phyloP scores from a whole-genome alignment of 1,284 basidiomycete genomes.

The Neonothopanus nambi region DNA sequence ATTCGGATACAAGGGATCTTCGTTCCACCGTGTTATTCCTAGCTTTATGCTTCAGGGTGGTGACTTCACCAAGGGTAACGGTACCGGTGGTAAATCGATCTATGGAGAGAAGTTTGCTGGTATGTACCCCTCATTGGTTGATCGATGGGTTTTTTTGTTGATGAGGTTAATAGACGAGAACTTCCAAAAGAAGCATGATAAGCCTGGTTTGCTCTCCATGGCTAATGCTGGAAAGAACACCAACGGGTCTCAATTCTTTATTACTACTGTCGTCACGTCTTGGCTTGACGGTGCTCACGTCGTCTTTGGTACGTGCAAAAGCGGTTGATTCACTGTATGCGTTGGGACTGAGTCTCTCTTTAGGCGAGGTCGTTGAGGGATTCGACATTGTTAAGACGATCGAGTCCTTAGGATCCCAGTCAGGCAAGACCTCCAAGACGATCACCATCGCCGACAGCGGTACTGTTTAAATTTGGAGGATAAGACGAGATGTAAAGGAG shows the following conservation, averaged over 20 bases:
- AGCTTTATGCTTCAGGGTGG: slow-evolving; percentile 88
- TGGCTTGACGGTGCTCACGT: slow-evolving; percentile 79
- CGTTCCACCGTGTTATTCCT: slow-evolving; percentile 87
- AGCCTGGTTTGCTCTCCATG: slow-evolving; percentile 89
- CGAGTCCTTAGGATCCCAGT: slow-evolving; percentile 61
- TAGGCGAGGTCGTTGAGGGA: slow-evolving; percentile 70
- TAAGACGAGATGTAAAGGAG: neutral
- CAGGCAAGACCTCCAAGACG: slow-evolving; percentile 5
- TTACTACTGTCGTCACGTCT: slow-evolving; percentile 76
- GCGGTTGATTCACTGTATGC: neutral
- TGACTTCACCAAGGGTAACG: slow-evolving; percentile 74
- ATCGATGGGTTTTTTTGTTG: slow-evolving; percentile 6
- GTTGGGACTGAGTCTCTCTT: neutral
- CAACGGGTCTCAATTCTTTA: slow-evolving; percentile 83
- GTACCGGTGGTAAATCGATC: slow-evolving; percentile 89
- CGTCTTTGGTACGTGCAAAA: slow-evolving; percentile 62
- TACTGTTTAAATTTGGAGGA: neutral
- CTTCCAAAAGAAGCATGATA: slow-evolving; percentile 78
- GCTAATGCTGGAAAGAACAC: slow-evolving; percentile 78
- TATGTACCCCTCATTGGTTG: slow-evolving; percentile 33
- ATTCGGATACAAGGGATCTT: slow-evolving; percentile 63
- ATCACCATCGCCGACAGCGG: slow-evolving; percentile 11
- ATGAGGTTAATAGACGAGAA: slow-evolving; percentile 69
- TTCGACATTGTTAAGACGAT: slow-evolving; percentile 78
- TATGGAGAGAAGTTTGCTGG: slow-evolving; percentile 83